phyloP scores from a whole-genome alignment of 345 rosid species.

The Brassica carinata region DNA sequence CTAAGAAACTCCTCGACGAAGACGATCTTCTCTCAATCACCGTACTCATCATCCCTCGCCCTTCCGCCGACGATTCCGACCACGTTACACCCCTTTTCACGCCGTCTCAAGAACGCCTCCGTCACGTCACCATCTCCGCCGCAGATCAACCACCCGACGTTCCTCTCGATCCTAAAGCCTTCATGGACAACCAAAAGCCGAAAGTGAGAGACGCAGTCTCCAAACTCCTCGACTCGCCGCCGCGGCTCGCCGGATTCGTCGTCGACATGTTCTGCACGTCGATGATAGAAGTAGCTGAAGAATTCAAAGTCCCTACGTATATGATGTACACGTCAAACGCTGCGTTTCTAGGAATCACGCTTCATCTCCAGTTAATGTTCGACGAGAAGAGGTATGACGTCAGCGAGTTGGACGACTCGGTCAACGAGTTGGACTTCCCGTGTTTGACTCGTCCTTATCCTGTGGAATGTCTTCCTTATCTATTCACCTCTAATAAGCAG shows the following conservation, averaged over 20 bases:
- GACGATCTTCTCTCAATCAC: slow-evolving; percentile 45
- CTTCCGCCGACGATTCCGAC: slow-evolving; percentile 11
- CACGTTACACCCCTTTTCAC: slow-evolving; percentile 13
- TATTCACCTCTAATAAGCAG: not conserved
- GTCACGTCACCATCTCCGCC: slow-evolving; percentile 37
- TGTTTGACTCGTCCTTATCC: slow-evolving; percentile 43
- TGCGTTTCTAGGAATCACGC: slow-evolving; percentile 33
- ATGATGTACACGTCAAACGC: slow-evolving; percentile 54
- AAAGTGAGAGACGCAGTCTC: slow-evolving; percentile 43
- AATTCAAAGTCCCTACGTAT: slow-evolving; percentile 49
- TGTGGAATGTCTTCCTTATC: slow-evolving; percentile 38
- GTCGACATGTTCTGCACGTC: slow-evolving; percentile 57
- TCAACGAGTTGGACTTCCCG: slow-evolving; percentile 44
- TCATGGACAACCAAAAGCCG: slow-evolving; percentile 42
- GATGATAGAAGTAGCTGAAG: slow-evolving; percentile 55
- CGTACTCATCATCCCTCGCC: slow-evolving; percentile 43
- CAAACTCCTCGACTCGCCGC: slow-evolving; percentile 24
- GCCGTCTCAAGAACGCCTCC: slow-evolving; percentile 24
- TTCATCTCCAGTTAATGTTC: slow-evolving; percentile 35
- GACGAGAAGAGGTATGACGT: slow-evolving; percentile 32
- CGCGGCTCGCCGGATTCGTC: slow-evolving; percentile 49
- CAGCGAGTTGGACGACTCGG: slow-evolving; percentile 43
- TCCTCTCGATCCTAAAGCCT: not conserved
- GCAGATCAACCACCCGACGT: not conserved
- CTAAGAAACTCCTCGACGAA: slow-evolving; percentile 39